A percentile compares a stretch with the other conserved stretches of the same genome.
These are phyloP conservation scores for Yamadazyma buinensis DNA, from an alignment of 1,139 yeast genomes.

Conservation along the genomic window DNA sequence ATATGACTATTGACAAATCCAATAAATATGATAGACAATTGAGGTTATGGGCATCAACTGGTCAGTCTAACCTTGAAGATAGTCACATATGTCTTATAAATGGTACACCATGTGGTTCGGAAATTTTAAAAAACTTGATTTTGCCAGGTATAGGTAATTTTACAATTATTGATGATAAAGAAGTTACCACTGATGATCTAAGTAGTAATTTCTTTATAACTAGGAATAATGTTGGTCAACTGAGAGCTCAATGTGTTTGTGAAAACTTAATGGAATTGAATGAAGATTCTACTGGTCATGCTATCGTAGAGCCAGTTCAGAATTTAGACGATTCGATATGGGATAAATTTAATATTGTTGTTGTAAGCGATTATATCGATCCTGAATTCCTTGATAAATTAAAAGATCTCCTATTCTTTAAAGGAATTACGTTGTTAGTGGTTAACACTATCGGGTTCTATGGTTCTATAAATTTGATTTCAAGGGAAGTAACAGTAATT, in stretches of 20 bases:
- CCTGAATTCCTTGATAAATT: constrained; percentile 20
- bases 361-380: constrained; percentile 37
- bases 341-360: constrained; percentile 51
- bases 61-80: constrained; percentile 60
- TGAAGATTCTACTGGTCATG: constrained; percentile 48
- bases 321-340: constrained; percentile 32
- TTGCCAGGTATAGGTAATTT: constrained; percentile 76
- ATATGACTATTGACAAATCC: constrained; percentile 34
- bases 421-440: constrained; percentile 51
- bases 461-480: constrained; percentile 56
- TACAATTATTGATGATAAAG: constrained; percentile 50
- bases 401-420: constrained; percentile 36
- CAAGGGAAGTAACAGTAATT: constrained; percentile 55
- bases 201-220: constrained; percentile 62
- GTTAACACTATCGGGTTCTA: constrained; percentile 61
- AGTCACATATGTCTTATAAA: constrained; percentile 64
- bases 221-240: constrained; percentile 41
- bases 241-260: constrained; percentile 37
- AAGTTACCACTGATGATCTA: constrained; percentile 43
- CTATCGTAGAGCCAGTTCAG: constrained; percentile 19
- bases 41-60: constrained; percentile 79
- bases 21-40: constrained; percentile 81
- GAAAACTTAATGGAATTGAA: constrained; percentile 54
- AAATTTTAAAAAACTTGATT: constrained; percentile 71
- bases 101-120: constrained; percentile 60